A percentile compares a stretch with the other conserved stretches of the same genome.
Conservation (phyloP, 176 grass and related monocot genomes). For the Aegilops longissima region DNA sequence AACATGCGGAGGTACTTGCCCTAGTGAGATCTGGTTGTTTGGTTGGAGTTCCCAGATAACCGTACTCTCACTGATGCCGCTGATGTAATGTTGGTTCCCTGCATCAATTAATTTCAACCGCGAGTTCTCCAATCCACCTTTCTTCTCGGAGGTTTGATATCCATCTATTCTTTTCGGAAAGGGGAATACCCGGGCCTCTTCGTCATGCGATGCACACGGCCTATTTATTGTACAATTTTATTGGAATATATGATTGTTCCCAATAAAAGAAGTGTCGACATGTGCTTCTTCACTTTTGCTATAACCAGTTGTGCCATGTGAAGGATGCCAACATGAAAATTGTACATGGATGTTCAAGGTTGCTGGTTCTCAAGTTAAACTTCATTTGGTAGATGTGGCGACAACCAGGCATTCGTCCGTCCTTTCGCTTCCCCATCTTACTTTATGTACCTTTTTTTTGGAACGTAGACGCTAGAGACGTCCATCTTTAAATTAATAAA, state of each 20-base stretch:
- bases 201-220: no score
- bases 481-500: no score
- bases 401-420: background rate
- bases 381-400: background rate
- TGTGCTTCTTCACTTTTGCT: background rate
- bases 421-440: background rate
- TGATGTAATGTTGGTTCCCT: background rate
- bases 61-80: background rate
- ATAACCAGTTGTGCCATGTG: background rate
- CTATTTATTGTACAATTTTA: background rate
- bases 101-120: background rate
- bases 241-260: no score
- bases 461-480: no score
- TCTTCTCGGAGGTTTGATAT: background rate
- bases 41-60: background rate
- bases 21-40: background rate
- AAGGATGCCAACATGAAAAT: background rate
- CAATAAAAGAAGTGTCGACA: no score
- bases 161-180: no score
- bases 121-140: background rate
- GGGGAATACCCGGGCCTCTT: no score
- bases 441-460: background rate
- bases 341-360: background rate
- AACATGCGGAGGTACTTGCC: background rate
- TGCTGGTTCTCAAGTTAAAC: background rate